Evolutionary conservation across 1,284 basidiomycete genomes (phyloP).

Genomic region (Lentinula novae-zelandiae): DNA sequence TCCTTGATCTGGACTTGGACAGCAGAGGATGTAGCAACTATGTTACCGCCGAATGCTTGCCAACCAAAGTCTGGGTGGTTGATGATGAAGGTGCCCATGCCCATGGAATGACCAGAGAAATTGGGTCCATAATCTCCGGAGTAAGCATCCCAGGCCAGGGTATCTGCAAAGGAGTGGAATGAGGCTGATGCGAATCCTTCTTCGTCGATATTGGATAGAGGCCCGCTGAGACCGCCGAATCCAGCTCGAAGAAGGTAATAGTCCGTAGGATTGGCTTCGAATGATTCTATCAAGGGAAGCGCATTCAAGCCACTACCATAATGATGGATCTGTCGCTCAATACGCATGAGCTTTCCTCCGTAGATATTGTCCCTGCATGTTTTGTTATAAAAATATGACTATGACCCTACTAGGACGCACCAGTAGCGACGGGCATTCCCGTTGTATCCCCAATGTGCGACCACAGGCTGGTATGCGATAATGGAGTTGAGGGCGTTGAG

Average conservation of each 20-base stretch:
- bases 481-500: constrained; percentile 55
- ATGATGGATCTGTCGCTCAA: constrained; percentile 58
- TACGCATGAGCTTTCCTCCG: constrained; percentile 51
- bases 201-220: constrained; percentile 53
- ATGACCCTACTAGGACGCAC: constrained; percentile 25
- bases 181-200: constrained; percentile 55
- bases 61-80: constrained; percentile 58
- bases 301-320: constrained; percentile 59
- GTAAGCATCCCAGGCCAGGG: constrained; percentile 56
- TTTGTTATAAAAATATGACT: not conserved
- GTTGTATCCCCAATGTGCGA: constrained; percentile 62
- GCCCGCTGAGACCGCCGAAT: constrained; percentile 49
- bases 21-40: constrained; percentile 33
- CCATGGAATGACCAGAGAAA: constrained; percentile 54
- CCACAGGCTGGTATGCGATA: constrained; percentile 52
- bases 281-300: constrained; percentile 49
- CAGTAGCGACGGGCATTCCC: constrained; percentile 58
- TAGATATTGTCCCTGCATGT: constrained; percentile 51
- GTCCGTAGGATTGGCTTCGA: constrained; percentile 44
- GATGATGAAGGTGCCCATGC: constrained; percentile 49
- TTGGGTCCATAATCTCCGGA: constrained; percentile 61
- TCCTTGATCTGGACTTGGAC: constrained; percentile 45
- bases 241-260: constrained; percentile 51
- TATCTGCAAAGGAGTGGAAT: constrained; percentile 57
- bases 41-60: constrained; percentile 56